Evolutionary conservation across 2,329 filamentous ascomycete species (phyloP).

Genomic region (Aspergillus spinulosporus): DNA sequence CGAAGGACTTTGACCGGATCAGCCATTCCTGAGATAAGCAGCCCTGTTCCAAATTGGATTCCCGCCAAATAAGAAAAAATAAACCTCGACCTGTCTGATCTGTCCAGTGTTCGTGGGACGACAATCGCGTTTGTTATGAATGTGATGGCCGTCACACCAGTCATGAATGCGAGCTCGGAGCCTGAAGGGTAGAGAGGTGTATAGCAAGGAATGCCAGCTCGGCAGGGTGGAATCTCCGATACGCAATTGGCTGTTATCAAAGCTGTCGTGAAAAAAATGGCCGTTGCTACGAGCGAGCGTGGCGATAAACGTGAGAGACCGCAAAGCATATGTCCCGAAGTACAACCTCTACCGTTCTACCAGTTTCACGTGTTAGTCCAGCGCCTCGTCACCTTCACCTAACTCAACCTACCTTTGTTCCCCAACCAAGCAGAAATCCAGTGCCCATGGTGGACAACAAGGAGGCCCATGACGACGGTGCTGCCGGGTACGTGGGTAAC

Average conservation of each 20-base stretch:
- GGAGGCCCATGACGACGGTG: slow-evolving; percentile 36
- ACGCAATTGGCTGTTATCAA: slow-evolving; percentile 45
- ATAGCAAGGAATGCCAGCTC: slow-evolving; percentile 47
- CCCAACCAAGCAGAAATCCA: slow-evolving; percentile 52
- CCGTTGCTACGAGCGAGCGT: slow-evolving; percentile 52
- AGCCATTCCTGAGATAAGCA: slow-evolving; percentile 55
- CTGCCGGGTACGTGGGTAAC: slow-evolving; percentile 45
- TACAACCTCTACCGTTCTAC: slow-evolving; percentile 53
- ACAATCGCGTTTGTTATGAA: slow-evolving; percentile 37
- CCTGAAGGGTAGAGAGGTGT: slow-evolving; percentile 46
- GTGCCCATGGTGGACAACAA: slow-evolving; percentile 43
- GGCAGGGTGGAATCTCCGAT: slow-evolving; percentile 42
- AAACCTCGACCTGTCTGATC: slow-evolving; percentile 34
- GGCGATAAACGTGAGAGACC: slow-evolving; percentile 52
- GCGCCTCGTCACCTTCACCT: no score
- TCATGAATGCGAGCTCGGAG: slow-evolving; percentile 37
- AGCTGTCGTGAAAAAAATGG: slow-evolving; percentile 46
- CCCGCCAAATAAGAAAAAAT: slow-evolving; percentile 49
- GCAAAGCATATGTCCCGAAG: slow-evolving; percentile 58
- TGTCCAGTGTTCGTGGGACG: slow-evolving; percentile 31
- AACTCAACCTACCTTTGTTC: slow-evolving; percentile 49
- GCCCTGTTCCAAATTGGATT: slow-evolving; percentile 53
- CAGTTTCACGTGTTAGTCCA: not conserved
- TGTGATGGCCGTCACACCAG: slow-evolving; percentile 31
- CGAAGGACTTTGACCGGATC: slow-evolving; percentile 52